Percentiles rank a stretch among this genome's conserved stretches.
Conservation (phyloP, 345 rosid genomes). For the Salix arbutifolia region DNA sequence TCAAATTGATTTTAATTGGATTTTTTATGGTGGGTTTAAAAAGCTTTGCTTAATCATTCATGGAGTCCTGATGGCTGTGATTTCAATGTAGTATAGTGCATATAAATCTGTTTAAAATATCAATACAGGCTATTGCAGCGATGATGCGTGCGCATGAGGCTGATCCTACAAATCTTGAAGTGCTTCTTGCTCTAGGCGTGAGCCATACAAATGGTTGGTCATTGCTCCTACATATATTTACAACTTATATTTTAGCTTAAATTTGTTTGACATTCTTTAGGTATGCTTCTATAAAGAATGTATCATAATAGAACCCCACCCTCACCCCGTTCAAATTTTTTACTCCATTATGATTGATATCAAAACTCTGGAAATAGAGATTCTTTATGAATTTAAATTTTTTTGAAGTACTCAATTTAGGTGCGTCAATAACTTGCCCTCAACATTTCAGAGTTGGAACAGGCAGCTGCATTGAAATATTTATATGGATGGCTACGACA, state of each 20-base stretch:
- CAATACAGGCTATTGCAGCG: slow-evolving; percentile 92
- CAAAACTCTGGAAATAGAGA: neutral
- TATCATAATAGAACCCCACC: neutral
- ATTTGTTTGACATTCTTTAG: neutral
- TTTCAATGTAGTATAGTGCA: neutral
- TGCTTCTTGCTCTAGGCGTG: slow-evolving; percentile 98
- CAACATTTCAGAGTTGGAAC: slow-evolving; percentile 76
- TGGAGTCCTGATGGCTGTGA: neutral
- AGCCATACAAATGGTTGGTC: slow-evolving; percentile 97
- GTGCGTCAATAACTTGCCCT: neutral
- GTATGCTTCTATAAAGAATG: neutral
- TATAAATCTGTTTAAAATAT: slow-evolving; percentile 11
- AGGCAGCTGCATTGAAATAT: slow-evolving; percentile 87
- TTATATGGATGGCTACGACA: slow-evolving; percentile 84
- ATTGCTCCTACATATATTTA: neutral
- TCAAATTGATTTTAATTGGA: neutral
- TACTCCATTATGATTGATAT: neutral
- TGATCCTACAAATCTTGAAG: slow-evolving; percentile 91
- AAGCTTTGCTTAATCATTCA: neutral
- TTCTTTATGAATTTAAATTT: neutral
- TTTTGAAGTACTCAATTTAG: neutral
- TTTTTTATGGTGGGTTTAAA: neutral
- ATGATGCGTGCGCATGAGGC: slow-evolving; percentile 99
- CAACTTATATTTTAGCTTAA: neutral
- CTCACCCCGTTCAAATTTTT: neutral